phyloP scores from a whole-genome alignment of 192 early-diverging fungal genomes.

The Funneliformis geosporum region DNA sequence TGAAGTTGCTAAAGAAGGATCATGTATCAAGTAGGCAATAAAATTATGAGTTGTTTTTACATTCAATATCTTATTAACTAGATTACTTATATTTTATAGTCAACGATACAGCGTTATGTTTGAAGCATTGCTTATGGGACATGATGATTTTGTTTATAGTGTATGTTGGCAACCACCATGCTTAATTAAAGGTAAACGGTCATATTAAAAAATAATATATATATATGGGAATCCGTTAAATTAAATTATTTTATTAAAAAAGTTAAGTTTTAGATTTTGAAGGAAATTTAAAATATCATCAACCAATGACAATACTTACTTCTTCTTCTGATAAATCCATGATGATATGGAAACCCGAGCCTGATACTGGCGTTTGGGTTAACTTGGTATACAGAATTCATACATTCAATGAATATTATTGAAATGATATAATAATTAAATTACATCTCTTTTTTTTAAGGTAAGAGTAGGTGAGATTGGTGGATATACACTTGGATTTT shows the following conservation, averaged over 20 bases:
- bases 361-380: conserved; percentile 79
- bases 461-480: conserved; percentile 90
- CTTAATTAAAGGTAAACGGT: conserved; percentile 32
- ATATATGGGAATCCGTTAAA: not conserved
- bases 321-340: conserved; percentile 91
- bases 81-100: not conserved
- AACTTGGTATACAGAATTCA: conserved; percentile 52
- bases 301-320: conserved; percentile 74
- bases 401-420: not conserved
- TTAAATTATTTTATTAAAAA: not conserved
- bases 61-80: not conserved
- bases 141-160: conserved; percentile 95
- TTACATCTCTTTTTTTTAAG: conserved; percentile 31
- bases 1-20: conserved; percentile 22
- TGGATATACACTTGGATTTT: conserved; percentile 78
- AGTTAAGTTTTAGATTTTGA: conserved; percentile 28
- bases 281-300: conserved; percentile 43
- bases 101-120: conserved; percentile 66
- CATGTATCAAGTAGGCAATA: not conserved
- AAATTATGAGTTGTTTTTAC: not conserved
- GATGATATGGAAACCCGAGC: conserved; percentile 87
- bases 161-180: conserved; percentile 74
- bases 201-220: not conserved
- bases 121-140: conserved; percentile 90
- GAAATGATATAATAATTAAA: not conserved